Conservation (phyloP, 2,329 filamentous ascomycete species). For the Exophiala alcalophila region DNA sequence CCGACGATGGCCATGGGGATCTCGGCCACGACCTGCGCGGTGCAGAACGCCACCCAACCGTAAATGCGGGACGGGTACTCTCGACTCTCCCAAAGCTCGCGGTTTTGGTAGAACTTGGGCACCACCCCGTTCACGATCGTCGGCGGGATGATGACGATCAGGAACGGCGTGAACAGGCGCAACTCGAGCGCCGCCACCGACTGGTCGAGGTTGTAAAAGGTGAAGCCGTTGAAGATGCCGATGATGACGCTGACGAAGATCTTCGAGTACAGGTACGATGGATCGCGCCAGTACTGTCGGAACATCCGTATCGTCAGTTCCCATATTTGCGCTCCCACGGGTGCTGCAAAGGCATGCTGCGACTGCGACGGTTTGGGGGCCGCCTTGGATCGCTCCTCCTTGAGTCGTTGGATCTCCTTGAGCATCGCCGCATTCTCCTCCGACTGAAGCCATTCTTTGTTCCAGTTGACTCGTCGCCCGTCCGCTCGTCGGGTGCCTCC, state of each 20-base stretch:
- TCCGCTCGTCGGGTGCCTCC: constrained; percentile 49
- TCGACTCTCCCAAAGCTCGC: constrained; percentile 68
- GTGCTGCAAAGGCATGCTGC: constrained; percentile 62
- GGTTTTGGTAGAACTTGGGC: constrained; percentile 74
- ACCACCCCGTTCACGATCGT: constrained; percentile 71
- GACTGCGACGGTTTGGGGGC: constrained; percentile 10
- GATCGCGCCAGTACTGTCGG: constrained; percentile 70
- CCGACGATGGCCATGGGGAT: constrained; percentile 67
- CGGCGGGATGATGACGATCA: constrained; percentile 65
- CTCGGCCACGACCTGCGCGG: constrained; percentile 69
- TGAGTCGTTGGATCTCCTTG: constrained; percentile 64
- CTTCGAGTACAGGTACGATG: constrained; percentile 73
- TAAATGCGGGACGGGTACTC: constrained; percentile 74
- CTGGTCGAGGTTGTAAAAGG: constrained; percentile 68
- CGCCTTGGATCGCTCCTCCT: constrained; percentile 53
- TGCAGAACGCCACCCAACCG: constrained; percentile 72
- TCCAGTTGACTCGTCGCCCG: constrained; percentile 65
- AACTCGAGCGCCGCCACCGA: constrained; percentile 68
- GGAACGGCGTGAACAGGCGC: constrained; percentile 70
- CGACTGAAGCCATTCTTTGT: constrained; percentile 69
- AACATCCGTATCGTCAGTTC: constrained; percentile 70
- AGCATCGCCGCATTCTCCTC: constrained; percentile 58
- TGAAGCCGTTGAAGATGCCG: constrained; percentile 74
- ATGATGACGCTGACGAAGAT: constrained; percentile 69
- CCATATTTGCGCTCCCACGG: constrained; percentile 59